A percentile compares a stretch with the other conserved stretches of the same genome.
phyloP scores from a whole-genome alignment of 2,329 filamentous ascomycete genomes.

The Falciphora oryzae region DNA sequence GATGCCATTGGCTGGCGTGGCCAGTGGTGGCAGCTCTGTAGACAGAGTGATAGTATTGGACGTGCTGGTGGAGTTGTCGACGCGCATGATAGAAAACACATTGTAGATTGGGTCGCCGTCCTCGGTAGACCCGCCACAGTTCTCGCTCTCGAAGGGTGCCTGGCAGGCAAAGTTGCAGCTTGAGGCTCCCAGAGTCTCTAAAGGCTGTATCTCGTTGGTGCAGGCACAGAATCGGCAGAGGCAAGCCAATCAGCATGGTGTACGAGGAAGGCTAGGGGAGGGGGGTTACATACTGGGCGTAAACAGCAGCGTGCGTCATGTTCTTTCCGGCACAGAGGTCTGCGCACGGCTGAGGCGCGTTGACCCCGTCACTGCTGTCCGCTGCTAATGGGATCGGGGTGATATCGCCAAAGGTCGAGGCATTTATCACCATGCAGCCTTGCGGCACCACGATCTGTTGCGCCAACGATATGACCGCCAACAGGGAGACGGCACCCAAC shows the following conservation, averaged over 20 bases:
- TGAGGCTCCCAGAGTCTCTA: not conserved
- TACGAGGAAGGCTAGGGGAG: not conserved
- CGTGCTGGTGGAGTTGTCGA: not conserved
- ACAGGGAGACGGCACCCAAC: not conserved
- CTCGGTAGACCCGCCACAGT: not conserved
- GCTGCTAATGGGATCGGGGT: not conserved
- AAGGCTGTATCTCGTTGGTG: not conserved
- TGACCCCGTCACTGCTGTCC: not conserved
- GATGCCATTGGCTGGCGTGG: not conserved
- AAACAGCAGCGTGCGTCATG: not conserved
- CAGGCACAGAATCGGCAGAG: not conserved
- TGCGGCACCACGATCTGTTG: not conserved
- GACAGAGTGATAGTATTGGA: not conserved
- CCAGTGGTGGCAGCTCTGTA: not conserved
- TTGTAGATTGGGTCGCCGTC: not conserved
- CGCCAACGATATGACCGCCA: not conserved
- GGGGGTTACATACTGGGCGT: slow-evolving; percentile 40
- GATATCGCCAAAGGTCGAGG: not conserved
- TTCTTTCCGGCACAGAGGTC: not conserved
- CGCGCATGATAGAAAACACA: not conserved
- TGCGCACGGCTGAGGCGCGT: not conserved
- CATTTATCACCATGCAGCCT: not conserved
- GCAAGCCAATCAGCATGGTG: not conserved
- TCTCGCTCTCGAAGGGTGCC: not conserved
- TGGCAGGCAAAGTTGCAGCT: not conserved